Evolutionary conservation across 2,329 filamentous ascomycete genomes (phyloP), one percentile per base, ranked within the genome.

Genomic region (Diaporthe longicolla): DNA sequence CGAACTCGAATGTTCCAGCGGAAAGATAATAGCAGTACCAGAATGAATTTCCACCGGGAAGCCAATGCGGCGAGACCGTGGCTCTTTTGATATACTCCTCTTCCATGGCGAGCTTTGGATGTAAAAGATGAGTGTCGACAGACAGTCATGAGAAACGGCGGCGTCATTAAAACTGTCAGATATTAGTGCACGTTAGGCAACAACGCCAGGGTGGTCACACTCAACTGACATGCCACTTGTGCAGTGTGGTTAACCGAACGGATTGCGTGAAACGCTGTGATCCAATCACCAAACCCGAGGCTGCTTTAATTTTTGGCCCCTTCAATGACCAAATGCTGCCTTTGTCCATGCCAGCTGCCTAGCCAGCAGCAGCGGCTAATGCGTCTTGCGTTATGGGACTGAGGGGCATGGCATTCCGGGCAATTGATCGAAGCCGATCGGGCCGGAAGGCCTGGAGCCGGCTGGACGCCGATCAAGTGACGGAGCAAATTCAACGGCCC

Each of bases 81-180:
- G 57, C 57, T 7, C 35, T 59, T 35, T 59, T 59, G 35, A 59
- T 40, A 8, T 59, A 59, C 40, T 59, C 57, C 24, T 59, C 57
- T 26, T 59, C 35, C 57, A 59, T 59, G n/a, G n/a, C 57, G 57
- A 59, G 7, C 15, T 3, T 37, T 13, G 11, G n/a, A 59, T 11
- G n/a, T n/a, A 19, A 3, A 3, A 24, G n/a, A 59, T 40, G 57
- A 7, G 8, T 9, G 17, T 15, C 6, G 1, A 17, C 21, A 40
- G n/a, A 59, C 13, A 19, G 6, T 40, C 57, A n/a, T 9, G 57
- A 40, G 57, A 40, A 40, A 8, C 7, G 17, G 8, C 6, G 13
- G 21, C 13, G 13, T 24, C 10, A 24, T 26, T 4, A 26, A 6
- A 4, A 40, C 21, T 7, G 35, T 59, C 10, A 59, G 13, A 59